Conservation (phyloP, 2,329 filamentous ascomycete genomes). For the Drechslera avenae region DNA sequence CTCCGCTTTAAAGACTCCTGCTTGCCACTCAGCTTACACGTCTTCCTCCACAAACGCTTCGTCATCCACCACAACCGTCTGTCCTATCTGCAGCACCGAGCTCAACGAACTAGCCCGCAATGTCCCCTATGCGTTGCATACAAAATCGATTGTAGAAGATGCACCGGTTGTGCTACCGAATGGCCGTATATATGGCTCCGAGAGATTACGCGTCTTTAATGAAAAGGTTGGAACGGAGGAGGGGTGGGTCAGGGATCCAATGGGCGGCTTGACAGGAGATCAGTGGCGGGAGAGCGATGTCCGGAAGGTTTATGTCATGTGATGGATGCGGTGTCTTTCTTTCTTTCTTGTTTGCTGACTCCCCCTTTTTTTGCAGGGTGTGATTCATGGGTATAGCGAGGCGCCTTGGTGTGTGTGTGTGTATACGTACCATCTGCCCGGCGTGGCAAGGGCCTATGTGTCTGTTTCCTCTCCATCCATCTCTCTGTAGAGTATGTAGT, state of each 20-base stretch:
- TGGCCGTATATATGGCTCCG: slow-evolving; percentile 79
- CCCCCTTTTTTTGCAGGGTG: background rate
- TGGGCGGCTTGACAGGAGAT: slow-evolving; percentile 62
- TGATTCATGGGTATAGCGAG: slow-evolving; percentile 3
- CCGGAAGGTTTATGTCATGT: slow-evolving; percentile 92
- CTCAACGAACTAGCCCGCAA: slow-evolving; percentile 87
- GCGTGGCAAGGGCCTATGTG: background rate
- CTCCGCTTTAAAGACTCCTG: slow-evolving; percentile 92
- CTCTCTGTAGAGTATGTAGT: too few species aligned
- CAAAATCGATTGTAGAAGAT: slow-evolving; percentile 87
- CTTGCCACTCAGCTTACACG: slow-evolving; percentile 75
- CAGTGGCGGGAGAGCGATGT: slow-evolving; percentile 60
- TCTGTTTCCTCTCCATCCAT: background rate
- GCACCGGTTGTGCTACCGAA: slow-evolving; percentile 89
- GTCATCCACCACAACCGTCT: slow-evolving; percentile 75
- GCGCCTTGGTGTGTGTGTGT: slow-evolving; percentile 1
- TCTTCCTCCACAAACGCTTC: too few species aligned
- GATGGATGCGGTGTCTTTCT: slow-evolving; percentile 8
- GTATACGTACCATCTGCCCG: background rate
- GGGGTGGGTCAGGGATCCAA: slow-evolving; percentile 76
- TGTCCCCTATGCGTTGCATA: slow-evolving; percentile 94
- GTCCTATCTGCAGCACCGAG: slow-evolving; percentile 94
- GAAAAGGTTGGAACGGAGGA: slow-evolving; percentile 74
- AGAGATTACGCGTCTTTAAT: slow-evolving; percentile 75
- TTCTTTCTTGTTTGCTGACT: background rate